Evolutionary conservation across 768 basidiomycete genomes (phyloP), one percentile per base, ranked within the genome.

Genomic region (Daedaleopsis sinensis): DNA sequence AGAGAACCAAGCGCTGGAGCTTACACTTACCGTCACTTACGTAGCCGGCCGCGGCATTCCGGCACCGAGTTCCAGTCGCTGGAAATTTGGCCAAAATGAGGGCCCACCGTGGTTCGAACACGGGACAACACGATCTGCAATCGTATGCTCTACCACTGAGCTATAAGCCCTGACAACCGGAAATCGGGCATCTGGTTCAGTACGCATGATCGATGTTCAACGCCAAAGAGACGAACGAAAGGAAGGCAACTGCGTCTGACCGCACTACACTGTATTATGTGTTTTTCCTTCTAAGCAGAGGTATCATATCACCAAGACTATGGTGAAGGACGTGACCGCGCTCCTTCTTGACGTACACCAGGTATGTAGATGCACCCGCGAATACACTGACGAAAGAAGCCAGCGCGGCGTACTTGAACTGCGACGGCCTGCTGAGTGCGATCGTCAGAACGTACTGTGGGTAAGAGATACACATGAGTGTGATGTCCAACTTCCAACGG

Each of bases 121-220:
- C 81, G 81, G 75, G 80, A 79, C 81, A 75, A 57, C 71, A 75
- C 82, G 81, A 83, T 83, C 79, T 83, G 81, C 80, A 82, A 81
- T 82, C 81, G 82, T 74, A 76, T 81, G 82, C 80, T 82, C 78
- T 82, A 82, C 80, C 80, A 80, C 80, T 81, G 73, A 74, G 73
- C 74, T 74, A 76, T 68, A 65, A 65, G 68, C 68, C 64, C 69
- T 52, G 11, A n/a, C n/a, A n/a, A n/a, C n/a, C n/a, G n/a, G n/a
- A n/a, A n/a, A n/a, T n/a, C n/a, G n/a, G n/a, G n/a, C n/a, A n/a
- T n/a, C n/a, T n/a, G n/a, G n/a, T n/a, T n/a, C n/a, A n/a, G n/a
- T n/a, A n/a, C n/a, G n/a, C n/a, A n/a, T n/a, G n/a, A n/a, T n/a
- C n/a, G n/a, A n/a, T n/a, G n/a, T n/a, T n/a, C n/a, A n/a, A n/a